Conservation (phyloP, 495 filamentous ascomycete species). For the Neurospora sp. region DNA sequence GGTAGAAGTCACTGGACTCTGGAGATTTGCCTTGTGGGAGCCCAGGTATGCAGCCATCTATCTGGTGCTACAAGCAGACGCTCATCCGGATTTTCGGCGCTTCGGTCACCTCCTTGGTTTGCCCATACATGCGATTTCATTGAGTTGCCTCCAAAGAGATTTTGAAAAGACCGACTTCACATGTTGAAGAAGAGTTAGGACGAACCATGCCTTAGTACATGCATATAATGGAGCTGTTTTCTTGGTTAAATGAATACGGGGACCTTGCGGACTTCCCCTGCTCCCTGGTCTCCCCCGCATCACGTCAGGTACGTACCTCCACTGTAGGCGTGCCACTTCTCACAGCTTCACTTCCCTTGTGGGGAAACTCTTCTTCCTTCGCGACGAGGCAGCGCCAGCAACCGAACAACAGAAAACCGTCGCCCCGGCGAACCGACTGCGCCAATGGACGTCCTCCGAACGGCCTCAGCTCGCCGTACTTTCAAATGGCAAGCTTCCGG, state of each 20-base stretch:
- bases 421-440: background rate
- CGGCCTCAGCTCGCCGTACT: slow-evolving; percentile 1
- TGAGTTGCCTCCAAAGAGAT: background rate
- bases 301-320: background rate
- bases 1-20: background rate
- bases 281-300: background rate
- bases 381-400: background rate
- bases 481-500: slow-evolving; percentile 1
- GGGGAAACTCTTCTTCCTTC: background rate
- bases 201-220: background rate
- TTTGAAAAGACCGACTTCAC: background rate
- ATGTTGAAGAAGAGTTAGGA: background rate
- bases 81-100: background rate
- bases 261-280: background rate
- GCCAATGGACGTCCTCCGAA: slow-evolving; percentile 3
- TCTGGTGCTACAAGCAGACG: background rate
- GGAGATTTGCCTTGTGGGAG: background rate
- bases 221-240: background rate
- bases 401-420: background rate
- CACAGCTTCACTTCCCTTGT: background rate
- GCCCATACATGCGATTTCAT: background rate
- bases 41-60: background rate
- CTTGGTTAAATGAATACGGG: background rate
- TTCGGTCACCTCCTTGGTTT: background rate
- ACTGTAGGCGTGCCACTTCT: background rate